Base-by-base conservation (phyloP, 1,284 basidiomycete genomes). In the Tylopilus orsonianus region DNA sequence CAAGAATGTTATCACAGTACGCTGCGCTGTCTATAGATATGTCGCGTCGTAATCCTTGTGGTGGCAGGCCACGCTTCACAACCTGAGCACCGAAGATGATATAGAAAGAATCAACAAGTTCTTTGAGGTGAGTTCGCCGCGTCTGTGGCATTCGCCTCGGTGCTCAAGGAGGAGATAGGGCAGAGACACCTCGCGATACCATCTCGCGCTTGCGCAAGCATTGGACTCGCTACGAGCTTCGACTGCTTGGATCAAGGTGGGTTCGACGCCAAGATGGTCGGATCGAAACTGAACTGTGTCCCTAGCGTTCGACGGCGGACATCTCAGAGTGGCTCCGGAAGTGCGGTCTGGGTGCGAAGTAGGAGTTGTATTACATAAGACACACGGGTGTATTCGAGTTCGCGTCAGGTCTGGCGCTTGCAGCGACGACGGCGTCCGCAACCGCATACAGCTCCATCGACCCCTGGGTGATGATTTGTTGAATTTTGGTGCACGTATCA, bases 81-180 rank as follows among this genome's bases (percentile, higher is more conserved):
- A 71, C 33, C 74, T 97, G 52, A 81, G 85, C 16, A 81, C 78
- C 16, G 73, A 85, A 56, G 70, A 83, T 56, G 94, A 97, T 69
- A 78, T 82, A 22, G 68, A 82, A 42, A 75, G 75, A 7, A 77
- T 84, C 19, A 79, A 81, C 44, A 74, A 67, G 4, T 94, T 90
- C 74, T 88, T 87, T 69, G 77, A 82, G 74, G 81, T 79, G 57
- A 44, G 47, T 50, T 26, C 42, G 49, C 44, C 23, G 8, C 16
- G n/a, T 20, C 13, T 30, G 9, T 29, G 10, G 8, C 19, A 32
- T 26, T 20, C 9, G 23, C 13, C 8, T 10, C 16, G 7, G 34
- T 36, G 30, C 41, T 59, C 36, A 58, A 48, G 27, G 33, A 44
- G 39, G 49, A 41, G 41, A 39, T 40, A 85, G 81, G 72, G 72